Base-by-base conservation (phyloP, 129 eudicot species). In the Flaveria brownii region DNA sequence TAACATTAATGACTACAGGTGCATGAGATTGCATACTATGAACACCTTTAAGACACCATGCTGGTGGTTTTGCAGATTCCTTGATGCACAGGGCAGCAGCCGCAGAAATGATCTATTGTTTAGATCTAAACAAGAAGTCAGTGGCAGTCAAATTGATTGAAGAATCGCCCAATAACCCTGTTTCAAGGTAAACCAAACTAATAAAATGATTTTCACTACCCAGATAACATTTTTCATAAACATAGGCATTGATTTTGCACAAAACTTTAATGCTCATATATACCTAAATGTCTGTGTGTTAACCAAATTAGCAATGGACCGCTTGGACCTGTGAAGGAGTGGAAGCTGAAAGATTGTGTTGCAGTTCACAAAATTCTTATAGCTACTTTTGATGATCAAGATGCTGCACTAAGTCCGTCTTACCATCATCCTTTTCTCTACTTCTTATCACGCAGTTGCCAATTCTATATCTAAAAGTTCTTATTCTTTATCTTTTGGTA, bases 1-100 rank as follows among this genome's bases (percentile, higher is more conserved):
- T 18, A 22, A 59, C 17, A 42, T 70, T 66, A 46, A 39, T 74
- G 2, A 33, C 11, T 18, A 50, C 39, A 8, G 4, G 13, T 56
- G 23, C 60, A 13, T 39, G 61, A 63, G 7, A 15, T 14, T 62
- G 68, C 76, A 47, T 23, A 17, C 39, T 23, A 22, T 30, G 43
- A 28, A 33, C 59, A 56, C 55, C 70, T 54, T 5, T 49, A 46
- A 62, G 74, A 78, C 56, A 30, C 63, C 1, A 16, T 62, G 71
- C 13, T 72, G 14, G 73, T 68, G 46, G 64, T 43, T 59, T 72
- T 72, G 85, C 90, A 94, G 99, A 87, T 83, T 94, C 99, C 28
- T 84, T 94, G 86, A 83, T 87, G 89, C 97, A 94, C 85, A 94
- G 99, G 79, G 92, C 90, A 64, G 96, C 94, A 30, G 97, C 69